A percentile compares a stretch with the other conserved stretches of the same genome.
Conservation (phyloP, 495 filamentous ascomycete species). For the Friedmanniomyces endolithicus region DNA sequence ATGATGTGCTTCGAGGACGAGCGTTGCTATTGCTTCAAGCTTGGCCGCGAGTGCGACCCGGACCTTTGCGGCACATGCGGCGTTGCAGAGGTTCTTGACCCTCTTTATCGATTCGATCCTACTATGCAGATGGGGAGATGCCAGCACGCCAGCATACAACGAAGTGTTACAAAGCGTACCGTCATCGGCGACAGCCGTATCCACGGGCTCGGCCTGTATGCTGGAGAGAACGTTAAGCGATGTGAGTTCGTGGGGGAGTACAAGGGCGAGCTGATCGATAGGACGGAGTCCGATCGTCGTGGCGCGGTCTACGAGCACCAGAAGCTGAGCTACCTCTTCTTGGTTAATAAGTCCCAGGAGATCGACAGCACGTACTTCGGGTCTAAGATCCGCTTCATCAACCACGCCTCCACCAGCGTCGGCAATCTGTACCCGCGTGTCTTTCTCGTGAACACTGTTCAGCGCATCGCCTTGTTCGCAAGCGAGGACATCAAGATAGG, state of each 20-base stretch:
- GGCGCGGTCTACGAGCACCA: constrained; percentile 50
- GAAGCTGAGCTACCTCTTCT: constrained; percentile 53
- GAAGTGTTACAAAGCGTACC: constrained; percentile 45
- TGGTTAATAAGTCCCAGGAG: constrained; percentile 38
- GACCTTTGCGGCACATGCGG: constrained; percentile 56
- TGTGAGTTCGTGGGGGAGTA: constrained; percentile 60
- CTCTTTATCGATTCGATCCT: constrained; percentile 44
- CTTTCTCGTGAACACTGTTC: constrained; percentile 50
- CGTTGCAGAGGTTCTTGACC: constrained; percentile 48
- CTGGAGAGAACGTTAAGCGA: constrained; percentile 46
- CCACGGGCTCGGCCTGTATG: constrained; percentile 54
- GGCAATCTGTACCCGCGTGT: constrained; percentile 46
- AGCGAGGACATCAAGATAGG: constrained; percentile 45
- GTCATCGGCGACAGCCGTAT: constrained; percentile 49
- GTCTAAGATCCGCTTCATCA: constrained; percentile 54
- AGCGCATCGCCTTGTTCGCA: constrained; percentile 56
- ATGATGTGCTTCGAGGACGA: constrained; percentile 37
- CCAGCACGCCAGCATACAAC: constrained; percentile 50
- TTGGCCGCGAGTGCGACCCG: constrained; percentile 60
- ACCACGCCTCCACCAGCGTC: constrained; percentile 41
- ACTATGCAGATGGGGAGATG: constrained; percentile 39
- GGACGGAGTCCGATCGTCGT: constrained; percentile 51
- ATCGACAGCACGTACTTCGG: constrained; percentile 37
- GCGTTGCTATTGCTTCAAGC: constrained; percentile 45
- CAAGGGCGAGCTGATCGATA: constrained; percentile 55